Base-by-base conservation (phyloP, 805 yeast species). In the Suhomyces tanzawaensis region DNA sequence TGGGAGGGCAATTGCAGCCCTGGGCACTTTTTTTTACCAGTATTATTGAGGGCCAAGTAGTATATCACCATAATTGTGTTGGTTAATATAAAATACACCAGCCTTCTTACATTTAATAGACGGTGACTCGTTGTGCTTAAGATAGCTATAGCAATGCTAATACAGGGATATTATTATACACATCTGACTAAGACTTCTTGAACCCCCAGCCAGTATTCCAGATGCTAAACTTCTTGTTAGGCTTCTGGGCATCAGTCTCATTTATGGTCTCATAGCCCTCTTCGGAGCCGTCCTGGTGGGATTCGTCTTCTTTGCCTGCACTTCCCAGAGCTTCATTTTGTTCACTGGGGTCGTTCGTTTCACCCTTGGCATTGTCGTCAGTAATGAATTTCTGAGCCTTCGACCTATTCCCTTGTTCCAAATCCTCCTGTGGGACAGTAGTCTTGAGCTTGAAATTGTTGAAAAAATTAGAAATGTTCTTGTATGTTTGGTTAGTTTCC, bases 381-480 rank as follows among this genome's bases (percentile, higher is more conserved):
- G 37, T 39, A n/a, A 42, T 30, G 26, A 34, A 44, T 29, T 44
- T 45, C 24, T 44, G 45, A 7, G 39, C 41, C 29, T 40, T 40
- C 2, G 36, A 29, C 14, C 25, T 36, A 9, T 41, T 40, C n/a
- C 24, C 34, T 22, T 23, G 23, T 11, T 18, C 23, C n/a, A 16
- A 16, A 15, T n/a, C 33, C 4, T n/a, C 22, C 11, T 14, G 35
- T 16, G 21, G 12, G 22, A 42, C 53, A 23, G 58, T 52, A 33
- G 49, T 52, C 5, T 29, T 32, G 19, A 16, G 36, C 25, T 23
- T 44, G 30, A 35, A 40, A 15, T 22, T 44, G 30, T 37, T 58
- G 40, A 62, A 57, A 36, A 62, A 55, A 39, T 47, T 55, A 6
- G 57, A 38, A 6, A 62, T 44, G 32, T 51, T 37, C 26, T 53